phyloP scores from a whole-genome alignment of 805 yeast genomes.

The Starmerella potacharoeniae region DNA sequence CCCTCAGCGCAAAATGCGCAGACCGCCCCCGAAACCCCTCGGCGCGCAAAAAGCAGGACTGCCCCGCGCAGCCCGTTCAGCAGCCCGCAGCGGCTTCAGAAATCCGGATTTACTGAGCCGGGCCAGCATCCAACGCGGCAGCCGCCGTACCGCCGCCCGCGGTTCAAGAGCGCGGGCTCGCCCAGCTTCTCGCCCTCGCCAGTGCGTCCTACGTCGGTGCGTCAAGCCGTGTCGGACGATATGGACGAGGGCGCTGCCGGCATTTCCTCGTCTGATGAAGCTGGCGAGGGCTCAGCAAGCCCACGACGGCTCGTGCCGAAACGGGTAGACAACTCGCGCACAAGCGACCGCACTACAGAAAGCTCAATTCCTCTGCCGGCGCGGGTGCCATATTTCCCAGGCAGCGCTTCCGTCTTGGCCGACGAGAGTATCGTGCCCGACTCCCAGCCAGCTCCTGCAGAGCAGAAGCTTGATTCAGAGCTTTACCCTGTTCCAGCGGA shows the following conservation, averaged over 20 bases:
- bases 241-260: constrained; percentile 4
- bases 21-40: too few species aligned
- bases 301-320: background rate
- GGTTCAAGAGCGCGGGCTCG: background rate
- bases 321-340: too few species aligned
- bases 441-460: background rate
- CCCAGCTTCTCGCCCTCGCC: background rate
- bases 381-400: too few species aligned
- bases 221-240: background rate
- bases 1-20: too few species aligned
- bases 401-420: background rate
- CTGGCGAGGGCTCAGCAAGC: background rate
- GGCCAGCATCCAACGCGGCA: background rate
- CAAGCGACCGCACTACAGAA: too few species aligned
- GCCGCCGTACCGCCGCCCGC: background rate
- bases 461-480: too few species aligned
- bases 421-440: background rate
- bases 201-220: background rate
- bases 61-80: background rate
- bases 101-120: background rate
- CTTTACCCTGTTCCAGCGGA: background rate
- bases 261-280: background rate
- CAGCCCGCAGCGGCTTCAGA: background rate
- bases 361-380: too few species aligned
- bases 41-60: too few species aligned